These are phyloP conservation scores for Exidia glandulosa DNA, from an alignment of 768 basidiomycete species.

Conservation along the genomic window DNA sequence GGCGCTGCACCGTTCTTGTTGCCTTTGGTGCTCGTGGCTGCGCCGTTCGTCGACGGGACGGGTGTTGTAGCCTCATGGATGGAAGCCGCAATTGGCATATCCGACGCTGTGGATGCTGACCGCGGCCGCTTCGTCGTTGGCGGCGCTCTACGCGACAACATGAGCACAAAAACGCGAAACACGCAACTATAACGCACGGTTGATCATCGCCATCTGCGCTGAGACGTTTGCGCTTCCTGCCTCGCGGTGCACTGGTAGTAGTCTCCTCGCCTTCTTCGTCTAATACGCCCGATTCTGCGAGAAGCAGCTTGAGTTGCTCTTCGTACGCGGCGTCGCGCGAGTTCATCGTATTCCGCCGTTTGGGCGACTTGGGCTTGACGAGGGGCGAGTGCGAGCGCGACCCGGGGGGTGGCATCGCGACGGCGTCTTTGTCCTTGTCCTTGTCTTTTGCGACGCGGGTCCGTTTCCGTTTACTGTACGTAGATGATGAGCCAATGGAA, in stretches of 20 bases:
- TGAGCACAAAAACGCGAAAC: constrained; percentile 2
- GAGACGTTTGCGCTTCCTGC: constrained; percentile 61
- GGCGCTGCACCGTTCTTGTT: neutral
- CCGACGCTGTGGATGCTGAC: constrained; percentile 63
- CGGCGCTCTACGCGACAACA: constrained; percentile 19
- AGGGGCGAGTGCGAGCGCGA: constrained; percentile 67
- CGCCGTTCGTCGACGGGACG: neutral
- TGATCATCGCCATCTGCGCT: constrained; percentile 1
- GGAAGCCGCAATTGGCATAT: constrained; percentile 19
- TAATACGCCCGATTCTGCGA: too few species aligned
- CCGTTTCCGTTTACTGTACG: too few species aligned
- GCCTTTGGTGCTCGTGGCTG: neutral
- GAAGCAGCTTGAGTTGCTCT: constrained; percentile 64
- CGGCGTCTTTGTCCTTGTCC: neutral
- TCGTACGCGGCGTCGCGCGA: constrained; percentile 91
- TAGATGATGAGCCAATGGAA: too few species aligned
- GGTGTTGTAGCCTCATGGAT: neutral
- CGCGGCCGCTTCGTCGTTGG: constrained; percentile 59
- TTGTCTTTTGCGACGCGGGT: too few species aligned
- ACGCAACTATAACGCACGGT: constrained; percentile 28
- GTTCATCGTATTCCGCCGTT: constrained; percentile 95
- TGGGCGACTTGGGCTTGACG: constrained; percentile 28
- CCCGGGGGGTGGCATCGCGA: constrained; percentile 48
- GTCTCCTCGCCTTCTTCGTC: too few species aligned
- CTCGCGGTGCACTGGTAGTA: too few species aligned